Evolutionary conservation across 257 asterid genomes (phyloP).

Genomic region (Verbascum thapsus): DNA sequence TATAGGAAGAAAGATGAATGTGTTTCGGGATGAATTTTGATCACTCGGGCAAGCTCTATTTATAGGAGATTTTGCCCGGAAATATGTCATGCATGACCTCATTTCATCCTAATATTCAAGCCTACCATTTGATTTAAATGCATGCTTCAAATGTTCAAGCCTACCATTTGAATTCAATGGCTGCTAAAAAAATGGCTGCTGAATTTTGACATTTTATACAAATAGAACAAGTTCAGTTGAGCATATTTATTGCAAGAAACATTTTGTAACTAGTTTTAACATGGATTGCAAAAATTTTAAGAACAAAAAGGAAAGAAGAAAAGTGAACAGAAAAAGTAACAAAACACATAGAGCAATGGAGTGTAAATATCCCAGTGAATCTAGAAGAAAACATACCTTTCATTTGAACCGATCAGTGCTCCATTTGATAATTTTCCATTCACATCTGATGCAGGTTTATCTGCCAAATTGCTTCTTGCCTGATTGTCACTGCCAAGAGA

Average conservation of each 20-base stretch:
- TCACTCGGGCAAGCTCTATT: no score
- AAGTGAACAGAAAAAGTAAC: background rate
- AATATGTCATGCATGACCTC: no score
- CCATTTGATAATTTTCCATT: conserved; percentile 55
- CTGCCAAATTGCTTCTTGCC: conserved; percentile 46
- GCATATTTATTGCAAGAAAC: conserved; percentile 5
- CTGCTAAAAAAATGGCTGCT: no score
- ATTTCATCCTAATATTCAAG: no score
- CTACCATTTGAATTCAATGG: no score
- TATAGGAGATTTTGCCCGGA: no score
- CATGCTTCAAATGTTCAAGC: no score
- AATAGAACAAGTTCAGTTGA: conserved; percentile 3
- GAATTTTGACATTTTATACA: no score
- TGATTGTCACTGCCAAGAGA: conserved; percentile 45
- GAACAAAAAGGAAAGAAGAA: conserved; percentile 2
- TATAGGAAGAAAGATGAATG: no score
- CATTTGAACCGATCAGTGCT: conserved; percentile 37
- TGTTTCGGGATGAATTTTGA: no score
- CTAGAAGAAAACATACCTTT: conserved; percentile 42
- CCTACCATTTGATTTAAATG: no score
- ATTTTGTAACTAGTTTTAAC: background rate
- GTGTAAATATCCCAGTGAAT: conserved; percentile 17
- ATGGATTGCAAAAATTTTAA: background rate
- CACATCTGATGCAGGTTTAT: conserved; percentile 46
- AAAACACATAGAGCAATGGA: background rate